Conservation (phyloP, 2,329 filamentous ascomycete species). For the Alternaria hordeiaustralica region DNA sequence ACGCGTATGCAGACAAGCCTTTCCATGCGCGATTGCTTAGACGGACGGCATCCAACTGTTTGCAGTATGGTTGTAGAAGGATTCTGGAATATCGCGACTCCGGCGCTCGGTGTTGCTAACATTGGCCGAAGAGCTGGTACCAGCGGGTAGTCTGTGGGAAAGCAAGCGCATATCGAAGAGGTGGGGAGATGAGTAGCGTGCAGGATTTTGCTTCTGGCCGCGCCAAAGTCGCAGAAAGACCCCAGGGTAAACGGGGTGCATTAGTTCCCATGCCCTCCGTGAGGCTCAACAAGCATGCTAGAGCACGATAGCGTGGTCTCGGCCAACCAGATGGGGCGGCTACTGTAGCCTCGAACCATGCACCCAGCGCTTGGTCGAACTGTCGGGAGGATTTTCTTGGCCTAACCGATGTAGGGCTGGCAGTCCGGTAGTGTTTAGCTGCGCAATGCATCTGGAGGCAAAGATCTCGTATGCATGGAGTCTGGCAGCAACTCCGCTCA, state of each 20-base stretch:
- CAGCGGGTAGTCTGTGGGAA: constrained; percentile 13
- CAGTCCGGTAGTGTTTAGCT: not conserved
- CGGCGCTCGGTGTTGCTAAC: constrained; percentile 1
- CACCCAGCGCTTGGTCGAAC: constrained; percentile 24
- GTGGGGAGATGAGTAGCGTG: constrained; percentile 11
- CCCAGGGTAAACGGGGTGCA: constrained; percentile 32
- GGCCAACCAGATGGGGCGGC: constrained; percentile 15
- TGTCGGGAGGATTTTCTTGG: constrained; percentile 29
- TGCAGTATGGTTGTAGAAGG: constrained; percentile 12
- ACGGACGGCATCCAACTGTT: not conserved
- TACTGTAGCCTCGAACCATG: constrained; percentile 3
- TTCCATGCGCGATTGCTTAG: not conserved
- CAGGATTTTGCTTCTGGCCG: constrained; percentile 36
- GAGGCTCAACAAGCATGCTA: constrained; percentile 39
- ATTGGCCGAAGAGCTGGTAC: constrained; percentile 6
- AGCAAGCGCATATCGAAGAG: constrained; percentile 11
- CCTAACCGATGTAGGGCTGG: constrained; percentile 5
- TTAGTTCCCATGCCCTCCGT: constrained; percentile 29
- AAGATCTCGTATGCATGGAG: not conserved
- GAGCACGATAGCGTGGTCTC: constrained; percentile 19
- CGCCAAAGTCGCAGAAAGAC: constrained; percentile 13
- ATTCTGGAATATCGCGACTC: constrained; percentile 23
- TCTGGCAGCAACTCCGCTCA: constrained; percentile 9
- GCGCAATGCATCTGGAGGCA: constrained; percentile 8
- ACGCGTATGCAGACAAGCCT: not conserved